Evolutionary conservation across 305 asterid species (phyloP).

Genomic region (Solanum hybrid): DNA sequence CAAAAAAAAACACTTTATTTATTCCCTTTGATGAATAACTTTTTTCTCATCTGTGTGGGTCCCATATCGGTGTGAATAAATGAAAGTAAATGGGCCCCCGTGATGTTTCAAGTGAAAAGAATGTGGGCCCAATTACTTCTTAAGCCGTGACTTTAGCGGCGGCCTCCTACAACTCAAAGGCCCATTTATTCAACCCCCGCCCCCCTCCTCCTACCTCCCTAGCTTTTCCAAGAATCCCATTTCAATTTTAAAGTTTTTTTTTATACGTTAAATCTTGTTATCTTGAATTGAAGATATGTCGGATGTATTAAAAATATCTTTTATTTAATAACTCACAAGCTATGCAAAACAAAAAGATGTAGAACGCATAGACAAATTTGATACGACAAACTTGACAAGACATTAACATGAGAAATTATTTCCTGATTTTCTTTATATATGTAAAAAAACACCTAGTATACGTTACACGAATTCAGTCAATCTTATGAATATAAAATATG

Average conservation of each 20-base stretch:
- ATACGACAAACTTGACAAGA: background rate
- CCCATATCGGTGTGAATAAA: slow-evolving; percentile 11
- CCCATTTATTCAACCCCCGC: background rate
- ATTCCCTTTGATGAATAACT: background rate
- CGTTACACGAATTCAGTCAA: background rate
- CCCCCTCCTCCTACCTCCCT: accelerated
- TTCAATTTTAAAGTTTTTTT: background rate
- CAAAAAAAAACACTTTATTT: background rate
- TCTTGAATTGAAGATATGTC: background rate
- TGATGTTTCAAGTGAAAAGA: background rate
- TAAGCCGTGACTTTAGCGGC: slow-evolving; percentile 1
- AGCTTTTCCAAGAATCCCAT: background rate
- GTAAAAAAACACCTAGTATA: background rate
- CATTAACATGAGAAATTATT: background rate
- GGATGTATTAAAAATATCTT: background rate
- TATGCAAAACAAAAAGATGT: background rate
- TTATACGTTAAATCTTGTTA: background rate
- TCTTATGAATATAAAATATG: background rate
- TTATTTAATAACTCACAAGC: background rate
- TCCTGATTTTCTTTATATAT: background rate
- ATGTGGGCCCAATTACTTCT: background rate
- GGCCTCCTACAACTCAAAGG: background rate
- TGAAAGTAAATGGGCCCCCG: slow-evolving; percentile 20
- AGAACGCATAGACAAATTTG: background rate
- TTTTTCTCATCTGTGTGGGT: background rate